Conservation (phyloP, 495 filamentous ascomycete species). For the Podospora tetraspora region DNA sequence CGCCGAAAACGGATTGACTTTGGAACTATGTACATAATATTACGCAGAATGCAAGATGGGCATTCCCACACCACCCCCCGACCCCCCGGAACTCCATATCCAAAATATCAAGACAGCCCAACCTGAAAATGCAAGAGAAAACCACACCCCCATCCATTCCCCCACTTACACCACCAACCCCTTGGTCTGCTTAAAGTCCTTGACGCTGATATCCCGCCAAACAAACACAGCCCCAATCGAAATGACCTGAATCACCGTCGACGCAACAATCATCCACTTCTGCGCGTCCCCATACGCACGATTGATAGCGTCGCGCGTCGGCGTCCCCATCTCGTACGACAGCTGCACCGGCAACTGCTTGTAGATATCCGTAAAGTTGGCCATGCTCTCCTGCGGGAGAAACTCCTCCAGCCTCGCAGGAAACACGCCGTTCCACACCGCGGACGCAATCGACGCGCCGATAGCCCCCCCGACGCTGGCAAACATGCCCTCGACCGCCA, state of each 20-base stretch:
- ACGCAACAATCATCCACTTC: constrained; percentile 50
- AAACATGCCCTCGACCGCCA: constrained; percentile 60
- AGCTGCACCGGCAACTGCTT: constrained; percentile 44
- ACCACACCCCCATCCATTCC: neutral
- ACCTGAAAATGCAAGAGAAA: neutral
- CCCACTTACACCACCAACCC: constrained; percentile 10
- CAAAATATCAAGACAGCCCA: neutral
- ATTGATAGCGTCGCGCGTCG: constrained; percentile 50
- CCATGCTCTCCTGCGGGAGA: constrained; percentile 52
- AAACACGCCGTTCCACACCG: constrained; percentile 64
- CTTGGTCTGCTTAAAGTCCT: constrained; percentile 39
- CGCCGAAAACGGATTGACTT: too few relatives aligned
- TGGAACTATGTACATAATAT: neutral
- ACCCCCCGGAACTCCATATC: neutral
- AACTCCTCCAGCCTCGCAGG: constrained; percentile 45
- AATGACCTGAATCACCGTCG: constrained; percentile 42
- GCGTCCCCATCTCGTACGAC: constrained; percentile 46
- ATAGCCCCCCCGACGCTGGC: constrained; percentile 59
- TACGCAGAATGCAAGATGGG: neutral
- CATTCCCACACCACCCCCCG: neutral
- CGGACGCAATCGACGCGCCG: constrained; percentile 55
- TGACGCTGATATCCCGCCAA: constrained; percentile 52
- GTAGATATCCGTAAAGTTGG: constrained; percentile 27
- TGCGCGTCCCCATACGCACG: constrained; percentile 53
- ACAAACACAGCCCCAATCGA: constrained; percentile 39